Base-by-base conservation (phyloP, 192 early-diverging fungal genomes). In the Backusella circina region DNA sequence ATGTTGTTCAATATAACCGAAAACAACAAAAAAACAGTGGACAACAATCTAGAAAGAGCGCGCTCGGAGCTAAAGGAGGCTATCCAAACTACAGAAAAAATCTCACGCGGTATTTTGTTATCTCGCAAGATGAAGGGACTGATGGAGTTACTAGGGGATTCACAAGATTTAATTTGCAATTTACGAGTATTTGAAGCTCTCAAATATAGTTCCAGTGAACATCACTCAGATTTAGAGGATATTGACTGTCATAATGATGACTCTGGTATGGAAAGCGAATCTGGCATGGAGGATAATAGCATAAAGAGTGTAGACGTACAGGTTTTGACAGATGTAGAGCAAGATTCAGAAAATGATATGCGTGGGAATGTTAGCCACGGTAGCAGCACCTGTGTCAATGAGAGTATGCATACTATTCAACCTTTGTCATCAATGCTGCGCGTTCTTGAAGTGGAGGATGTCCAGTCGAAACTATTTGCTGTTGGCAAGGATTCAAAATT, bases 71-170 rank as follows among this genome's bases (percentile, higher is more conserved):
- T 61, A 50, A 81, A 82, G 68, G 50, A 65, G 15, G 64, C 75
- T 30, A 74, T 76, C 28, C 67, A 51, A 16, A 67, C 51, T 0
- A 32, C 65, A 15, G 44, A 32, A 2, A 68, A 64, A 5, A 15
- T 72, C 26, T 47, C 61, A 3, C 71, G 67, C 13, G 71, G 61
- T 12, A 35, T 61, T 10, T 30, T 65, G 8, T 10, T 78, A 10
- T 72, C 64, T 12, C 70, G 71, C 38, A 78, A 78, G 18, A 68
- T 78, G 5, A 72, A 66, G 21, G 36, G 32, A 9, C 36, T 78
- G 8, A 73, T 73, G 65, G 16, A 36, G 6, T 23, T 65, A 18
- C 26, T 78, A 21, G 77, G 65, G 16, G 61, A 78, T 13, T 66
- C 67, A 6, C 39, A 38, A 8, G 77, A 78, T 18, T 72, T 61